Conservation (phyloP, 2,329 filamentous ascomycete genomes). For the Lasiodiplodia sp. region DNA sequence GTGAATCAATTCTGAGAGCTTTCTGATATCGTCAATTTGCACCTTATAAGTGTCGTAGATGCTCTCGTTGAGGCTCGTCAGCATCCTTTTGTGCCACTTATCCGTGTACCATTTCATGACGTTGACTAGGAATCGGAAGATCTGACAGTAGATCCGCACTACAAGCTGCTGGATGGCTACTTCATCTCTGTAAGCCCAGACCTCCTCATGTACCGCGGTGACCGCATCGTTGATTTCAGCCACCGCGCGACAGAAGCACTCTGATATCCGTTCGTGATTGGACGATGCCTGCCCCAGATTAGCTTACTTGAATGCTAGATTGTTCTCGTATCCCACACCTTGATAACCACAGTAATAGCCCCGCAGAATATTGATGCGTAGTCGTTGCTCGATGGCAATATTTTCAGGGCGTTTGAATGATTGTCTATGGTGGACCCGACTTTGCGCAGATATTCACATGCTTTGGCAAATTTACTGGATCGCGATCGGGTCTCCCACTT, state of each 20-base stretch:
- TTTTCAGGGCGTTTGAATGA: constrained; percentile 34
- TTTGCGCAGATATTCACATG: not conserved
- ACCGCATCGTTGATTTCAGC: constrained; percentile 33
- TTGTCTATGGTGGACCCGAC: constrained; percentile 32
- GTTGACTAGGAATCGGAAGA: constrained; percentile 37
- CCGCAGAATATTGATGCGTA: constrained; percentile 37
- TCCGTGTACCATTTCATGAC: constrained; percentile 37
- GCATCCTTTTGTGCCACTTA: constrained; percentile 31
- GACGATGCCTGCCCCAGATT: constrained; percentile 36
- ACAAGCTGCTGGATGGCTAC: constrained; percentile 32
- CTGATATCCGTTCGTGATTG: constrained; percentile 37
- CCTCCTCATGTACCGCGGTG: constrained; percentile 28
- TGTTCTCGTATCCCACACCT: not conserved
- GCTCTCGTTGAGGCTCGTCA: constrained; percentile 35
- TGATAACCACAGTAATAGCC: constrained; percentile 33
- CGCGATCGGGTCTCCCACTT: not conserved
- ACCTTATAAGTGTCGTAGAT: constrained; percentile 35
- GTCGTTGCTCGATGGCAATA: constrained; percentile 34
- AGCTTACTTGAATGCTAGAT: too few relatives aligned
- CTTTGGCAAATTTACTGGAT: not conserved
- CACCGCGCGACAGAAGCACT: constrained; percentile 33
- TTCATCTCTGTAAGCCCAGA: constrained; percentile 34
- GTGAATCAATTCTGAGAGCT: constrained; percentile 20
- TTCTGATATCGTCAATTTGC: constrained; percentile 32
- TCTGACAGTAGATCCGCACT: constrained; percentile 36